phyloP scores from a whole-genome alignment of 306 rosid genomes.

The Prinsepia uniflora region DNA sequence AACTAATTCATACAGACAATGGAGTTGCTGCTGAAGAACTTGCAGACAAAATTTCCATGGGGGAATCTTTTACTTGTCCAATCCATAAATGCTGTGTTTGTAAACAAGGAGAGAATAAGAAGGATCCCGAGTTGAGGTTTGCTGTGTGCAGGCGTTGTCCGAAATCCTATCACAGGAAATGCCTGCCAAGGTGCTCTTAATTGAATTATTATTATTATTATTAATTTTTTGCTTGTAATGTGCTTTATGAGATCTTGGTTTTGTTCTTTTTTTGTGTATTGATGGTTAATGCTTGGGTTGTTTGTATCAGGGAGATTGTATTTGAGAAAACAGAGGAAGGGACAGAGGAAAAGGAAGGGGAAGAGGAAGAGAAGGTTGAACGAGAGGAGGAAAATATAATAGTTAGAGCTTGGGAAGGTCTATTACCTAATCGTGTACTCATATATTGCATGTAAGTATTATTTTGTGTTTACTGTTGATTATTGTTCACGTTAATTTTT shows the following conservation, averaged over 20 bases:
- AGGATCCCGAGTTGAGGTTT: conserved; percentile 51
- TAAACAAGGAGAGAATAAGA: conserved; percentile 70
- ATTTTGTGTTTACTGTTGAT: conserved; percentile 8
- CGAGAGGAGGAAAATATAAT: conserved; percentile 34
- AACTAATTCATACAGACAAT: conserved; percentile 40
- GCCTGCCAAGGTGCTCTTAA: conserved; percentile 70
- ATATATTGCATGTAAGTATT: conserved; percentile 86
- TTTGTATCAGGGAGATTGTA: conserved; percentile 54
- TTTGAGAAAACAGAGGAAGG: conserved; percentile 47
- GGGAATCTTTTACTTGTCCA: conserved; percentile 79
- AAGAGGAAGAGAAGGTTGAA: conserved; percentile 29
- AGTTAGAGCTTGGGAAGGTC: conserved; percentile 75
- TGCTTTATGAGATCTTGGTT: conserved; percentile 4
- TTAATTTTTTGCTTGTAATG: conserved; percentile 4
- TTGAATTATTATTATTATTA: neutral
- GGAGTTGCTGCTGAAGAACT: conserved; percentile 52
- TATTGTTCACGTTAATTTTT: conserved; percentile 24
- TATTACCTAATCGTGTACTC: conserved; percentile 75
- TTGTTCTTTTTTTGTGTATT: conserved; percentile 1
- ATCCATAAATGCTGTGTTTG: conserved; percentile 74
- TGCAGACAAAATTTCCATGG: conserved; percentile 48
- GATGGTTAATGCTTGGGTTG: conserved; percentile 35
- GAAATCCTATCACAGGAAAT: conserved; percentile 79
- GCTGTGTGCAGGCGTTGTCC: conserved; percentile 98
- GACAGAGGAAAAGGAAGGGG: conserved; percentile 16